A percentile compares a stretch with the other conserved stretches of the same genome.
These are phyloP conservation scores for Epichloe scottii DNA, from an alignment of 2,329 filamentous ascomycete species.

Conservation along the genomic window DNA sequence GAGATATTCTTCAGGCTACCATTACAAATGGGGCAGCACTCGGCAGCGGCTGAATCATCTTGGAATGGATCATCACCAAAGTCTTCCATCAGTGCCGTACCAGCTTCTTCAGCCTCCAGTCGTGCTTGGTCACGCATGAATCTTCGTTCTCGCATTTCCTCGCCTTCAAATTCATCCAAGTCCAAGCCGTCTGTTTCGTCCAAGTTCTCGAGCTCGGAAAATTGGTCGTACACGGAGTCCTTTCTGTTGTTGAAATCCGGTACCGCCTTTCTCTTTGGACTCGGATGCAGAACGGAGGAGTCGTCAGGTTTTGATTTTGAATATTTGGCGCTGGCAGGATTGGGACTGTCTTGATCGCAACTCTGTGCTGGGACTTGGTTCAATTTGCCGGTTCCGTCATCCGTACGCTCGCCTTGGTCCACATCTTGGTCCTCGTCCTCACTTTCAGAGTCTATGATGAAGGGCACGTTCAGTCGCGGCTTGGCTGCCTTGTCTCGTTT, in stretches of 20 bases:
- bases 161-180: constrained; percentile 39
- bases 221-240: constrained; percentile 20
- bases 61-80: constrained; percentile 20
- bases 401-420: not conserved
- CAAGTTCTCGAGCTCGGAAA: constrained; percentile 22
- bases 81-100: constrained; percentile 24
- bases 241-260: constrained; percentile 11
- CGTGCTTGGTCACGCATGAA: constrained; percentile 68
- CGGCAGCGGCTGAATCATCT: constrained; percentile 16
- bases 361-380: not conserved
- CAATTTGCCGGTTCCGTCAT: too few relatives aligned
- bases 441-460: constrained; percentile 57
- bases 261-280: constrained; percentile 9
- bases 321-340: not conserved
- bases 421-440: constrained; percentile 22
- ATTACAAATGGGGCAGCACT: constrained; percentile 67
- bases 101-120: constrained; percentile 46
- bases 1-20: constrained; percentile 46
- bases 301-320: not conserved
- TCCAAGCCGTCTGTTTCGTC: constrained; percentile 44
- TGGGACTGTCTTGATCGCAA: not conserved
- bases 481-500: constrained; percentile 6
- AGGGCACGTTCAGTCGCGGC: constrained; percentile 33
- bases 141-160: constrained; percentile 51
- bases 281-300: constrained; percentile 13